Conservation (phyloP, 2,329 filamentous ascomycete species). For the Alternaria arbusti region DNA sequence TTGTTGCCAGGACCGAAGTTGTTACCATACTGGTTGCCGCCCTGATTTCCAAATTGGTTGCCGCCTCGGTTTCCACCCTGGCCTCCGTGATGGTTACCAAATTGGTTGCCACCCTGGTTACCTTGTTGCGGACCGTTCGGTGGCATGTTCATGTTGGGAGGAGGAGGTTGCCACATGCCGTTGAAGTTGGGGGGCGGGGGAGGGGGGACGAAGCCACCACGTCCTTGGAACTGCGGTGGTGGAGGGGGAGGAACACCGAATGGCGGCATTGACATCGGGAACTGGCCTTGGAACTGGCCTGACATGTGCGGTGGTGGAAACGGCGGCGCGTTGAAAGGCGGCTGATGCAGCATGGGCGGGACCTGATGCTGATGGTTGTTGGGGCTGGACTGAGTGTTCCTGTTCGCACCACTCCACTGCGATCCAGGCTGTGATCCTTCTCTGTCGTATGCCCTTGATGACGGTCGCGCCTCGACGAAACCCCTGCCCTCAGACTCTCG, state of each 20-base stretch:
- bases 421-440: slow-evolving; percentile 12
- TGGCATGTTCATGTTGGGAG: slow-evolving; percentile 24
- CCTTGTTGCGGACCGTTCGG: slow-evolving; percentile 13
- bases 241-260: slow-evolving; percentile 29
- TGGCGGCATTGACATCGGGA: slow-evolving; percentile 21
- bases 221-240: slow-evolving; percentile 25
- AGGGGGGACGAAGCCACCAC: slow-evolving; percentile 24
- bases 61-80: slow-evolving; percentile 15
- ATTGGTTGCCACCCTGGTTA: slow-evolving; percentile 14
- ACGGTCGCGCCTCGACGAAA: slow-evolving; percentile 13
- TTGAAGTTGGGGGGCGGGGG: slow-evolving; percentile 35
- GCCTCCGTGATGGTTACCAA: slow-evolving; percentile 11
- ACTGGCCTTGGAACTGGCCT: slow-evolving; percentile 26
- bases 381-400: slow-evolving; percentile 7
- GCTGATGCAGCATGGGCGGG: slow-evolving; percentile 11
- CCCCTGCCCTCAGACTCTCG: slow-evolving; percentile 14
- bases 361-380: slow-evolving; percentile 11
- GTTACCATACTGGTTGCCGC: slow-evolving; percentile 10
- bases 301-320: slow-evolving; percentile 25
- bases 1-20: slow-evolving; percentile 15
- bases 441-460: slow-evolving; percentile 11
- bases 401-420: slow-evolving; percentile 16
- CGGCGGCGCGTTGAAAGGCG: slow-evolving; percentile 23
- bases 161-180: slow-evolving; percentile 28
- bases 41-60: slow-evolving; percentile 8